Conservation (phyloP, 2,329 filamentous ascomycete species). For the Fusarium scirpi region DNA sequence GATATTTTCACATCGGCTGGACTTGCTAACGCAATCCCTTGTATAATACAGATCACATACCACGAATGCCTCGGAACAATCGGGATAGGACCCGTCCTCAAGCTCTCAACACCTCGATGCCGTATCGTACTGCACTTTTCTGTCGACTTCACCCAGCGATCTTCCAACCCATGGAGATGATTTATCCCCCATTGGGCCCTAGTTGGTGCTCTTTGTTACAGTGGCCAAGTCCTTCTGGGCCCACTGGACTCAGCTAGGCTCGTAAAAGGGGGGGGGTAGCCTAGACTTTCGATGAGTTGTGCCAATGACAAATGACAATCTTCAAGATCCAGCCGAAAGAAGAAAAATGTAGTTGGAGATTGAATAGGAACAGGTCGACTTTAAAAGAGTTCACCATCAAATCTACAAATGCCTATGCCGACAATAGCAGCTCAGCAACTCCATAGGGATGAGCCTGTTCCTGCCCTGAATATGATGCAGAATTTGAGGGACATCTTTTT, state of each 20-base stretch:
- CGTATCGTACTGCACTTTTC: neutral
- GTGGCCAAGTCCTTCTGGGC: conserved; percentile 23
- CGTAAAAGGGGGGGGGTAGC: conserved; percentile 22
- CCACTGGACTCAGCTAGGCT: conserved; percentile 23
- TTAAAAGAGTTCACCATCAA: neutral
- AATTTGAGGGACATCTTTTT: neutral
- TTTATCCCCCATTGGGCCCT: conserved; percentile 30
- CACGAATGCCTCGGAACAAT: conserved; percentile 14
- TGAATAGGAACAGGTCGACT: neutral
- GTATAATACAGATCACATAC: neutral
- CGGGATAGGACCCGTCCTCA: conserved; percentile 30
- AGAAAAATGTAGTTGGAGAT: conserved; percentile 4
- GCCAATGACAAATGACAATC: conserved; percentile 9
- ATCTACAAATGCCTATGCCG: neutral
- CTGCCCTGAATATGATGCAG: neutral
- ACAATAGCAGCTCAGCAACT: neutral
- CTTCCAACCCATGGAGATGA: conserved; percentile 13
- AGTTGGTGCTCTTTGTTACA: conserved; percentile 19
- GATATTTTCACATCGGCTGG: neutral
- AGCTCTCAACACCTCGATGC: conserved; percentile 6
- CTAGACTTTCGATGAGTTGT: conserved; percentile 16
- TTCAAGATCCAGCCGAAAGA: neutral
- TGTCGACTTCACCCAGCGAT: conserved; percentile 28
- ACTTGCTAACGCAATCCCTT: conserved; percentile 9
- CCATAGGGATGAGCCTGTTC: neutral